These are phyloP conservation scores for Mycena belliarum DNA, from an alignment of 768 basidiomycete genomes.

Conservation along the genomic window DNA sequence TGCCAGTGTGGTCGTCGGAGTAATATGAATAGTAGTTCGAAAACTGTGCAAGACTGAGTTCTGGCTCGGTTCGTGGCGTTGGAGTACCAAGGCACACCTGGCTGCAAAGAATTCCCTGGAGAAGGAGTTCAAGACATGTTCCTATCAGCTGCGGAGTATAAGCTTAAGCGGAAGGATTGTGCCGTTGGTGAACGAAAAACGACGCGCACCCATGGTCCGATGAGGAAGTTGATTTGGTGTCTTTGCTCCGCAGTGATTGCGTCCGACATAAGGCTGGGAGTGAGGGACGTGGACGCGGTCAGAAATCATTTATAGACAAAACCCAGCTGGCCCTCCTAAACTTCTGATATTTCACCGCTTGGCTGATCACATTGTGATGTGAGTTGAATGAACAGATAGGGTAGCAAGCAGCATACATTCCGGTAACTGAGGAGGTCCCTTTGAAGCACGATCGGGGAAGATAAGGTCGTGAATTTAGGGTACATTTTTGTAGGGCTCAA, in stretches of 20 bases:
- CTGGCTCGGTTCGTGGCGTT: no score
- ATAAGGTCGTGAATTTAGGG: no score
- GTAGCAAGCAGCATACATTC: no score
- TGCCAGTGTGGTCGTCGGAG: conserved; percentile 23
- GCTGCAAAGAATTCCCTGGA: conserved; percentile 33
- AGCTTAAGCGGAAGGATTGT: background rate
- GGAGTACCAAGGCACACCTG: conserved; percentile 25
- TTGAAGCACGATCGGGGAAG: no score
- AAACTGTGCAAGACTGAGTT: conserved; percentile 23
- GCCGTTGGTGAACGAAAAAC: background rate
- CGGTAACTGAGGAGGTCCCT: no score
- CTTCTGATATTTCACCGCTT: no score
- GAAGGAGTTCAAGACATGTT: conserved; percentile 28
- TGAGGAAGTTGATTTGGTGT: conserved; percentile 26
- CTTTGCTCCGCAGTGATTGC: conserved; percentile 24
- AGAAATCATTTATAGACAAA: no score
- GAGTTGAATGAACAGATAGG: no score
- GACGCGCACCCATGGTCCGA: conserved; percentile 35
- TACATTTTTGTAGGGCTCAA: no score
- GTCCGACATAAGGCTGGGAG: background rate
- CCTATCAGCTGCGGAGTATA: conserved; percentile 28
- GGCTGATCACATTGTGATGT: no score
- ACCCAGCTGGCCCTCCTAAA: no score
- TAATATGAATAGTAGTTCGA: conserved; percentile 29
- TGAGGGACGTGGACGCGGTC: no score